A percentile compares a stretch with the other conserved stretches of the same genome.
Evolutionary conservation across 1,139 yeast species (phyloP).

Genomic region (Yamadazyma mexicana): DNA sequence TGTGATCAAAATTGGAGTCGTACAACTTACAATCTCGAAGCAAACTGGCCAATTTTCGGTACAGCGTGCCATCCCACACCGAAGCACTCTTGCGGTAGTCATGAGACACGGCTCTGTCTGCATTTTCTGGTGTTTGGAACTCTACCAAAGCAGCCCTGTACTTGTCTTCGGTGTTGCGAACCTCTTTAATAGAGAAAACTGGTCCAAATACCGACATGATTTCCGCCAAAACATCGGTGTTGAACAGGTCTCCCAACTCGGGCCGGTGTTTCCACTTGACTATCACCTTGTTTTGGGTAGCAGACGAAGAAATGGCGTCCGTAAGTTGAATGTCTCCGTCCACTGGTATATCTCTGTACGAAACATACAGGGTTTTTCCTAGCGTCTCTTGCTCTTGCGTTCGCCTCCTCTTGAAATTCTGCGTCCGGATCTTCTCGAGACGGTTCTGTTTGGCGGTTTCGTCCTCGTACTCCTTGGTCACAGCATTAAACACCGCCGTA

Average conservation of each 20-base stretch:
- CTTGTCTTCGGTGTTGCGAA: constrained; percentile 17
- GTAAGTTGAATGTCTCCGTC: constrained; percentile 4
- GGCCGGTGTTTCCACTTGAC: constrained; percentile 49
- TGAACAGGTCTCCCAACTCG: constrained; percentile 32
- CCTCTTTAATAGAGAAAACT: constrained; percentile 20
- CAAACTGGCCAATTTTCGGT: constrained; percentile 49
- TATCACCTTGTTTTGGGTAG: constrained; percentile 14
- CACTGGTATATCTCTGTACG: constrained; percentile 22
- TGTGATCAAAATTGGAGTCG: constrained; percentile 1
- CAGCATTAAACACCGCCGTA: constrained; percentile 7
- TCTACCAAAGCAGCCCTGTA: constrained; percentile 42
- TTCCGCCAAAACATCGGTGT: constrained; percentile 29
- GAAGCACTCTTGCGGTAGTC: constrained; percentile 42
- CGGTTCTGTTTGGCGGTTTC: constrained; percentile 15
- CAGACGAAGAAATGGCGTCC: constrained; percentile 1
- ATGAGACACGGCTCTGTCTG: constrained; percentile 37
- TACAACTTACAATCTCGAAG: constrained; percentile 31
- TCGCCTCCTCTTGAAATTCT: constrained; percentile 30
- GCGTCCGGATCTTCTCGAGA: constrained; percentile 30
- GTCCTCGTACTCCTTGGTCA: constrained; percentile 10
- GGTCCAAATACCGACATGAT: constrained; percentile 52
- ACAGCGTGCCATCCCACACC: constrained; percentile 48
- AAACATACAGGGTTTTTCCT: constrained; percentile 14
- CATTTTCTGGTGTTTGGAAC: constrained; percentile 24
- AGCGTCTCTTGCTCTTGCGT: constrained; percentile 17